phyloP scores from a whole-genome alignment of 177 flowering plant species.

The Telopea speciosissima region DNA sequence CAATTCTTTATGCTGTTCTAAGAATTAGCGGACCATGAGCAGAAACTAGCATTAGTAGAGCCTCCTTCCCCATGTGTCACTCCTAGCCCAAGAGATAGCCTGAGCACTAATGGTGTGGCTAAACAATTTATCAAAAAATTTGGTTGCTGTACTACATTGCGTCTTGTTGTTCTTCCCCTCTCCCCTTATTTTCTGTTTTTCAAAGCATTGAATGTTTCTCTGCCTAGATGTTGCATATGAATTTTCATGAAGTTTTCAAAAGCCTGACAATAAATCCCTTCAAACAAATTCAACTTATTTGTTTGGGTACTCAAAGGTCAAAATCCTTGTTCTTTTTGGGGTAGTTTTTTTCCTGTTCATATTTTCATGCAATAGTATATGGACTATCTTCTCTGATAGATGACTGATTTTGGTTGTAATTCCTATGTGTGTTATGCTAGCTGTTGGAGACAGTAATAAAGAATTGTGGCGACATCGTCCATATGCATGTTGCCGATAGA shows the following conservation, averaged over 20 bases:
- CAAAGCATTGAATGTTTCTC: not conserved
- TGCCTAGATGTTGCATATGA: not conserved
- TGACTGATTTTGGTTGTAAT: slow-evolving; percentile 1
- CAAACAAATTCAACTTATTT: not conserved
- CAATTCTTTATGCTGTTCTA: too few relatives aligned
- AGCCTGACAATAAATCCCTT: not conserved
- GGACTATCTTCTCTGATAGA: not conserved
- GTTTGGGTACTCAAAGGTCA: not conserved
- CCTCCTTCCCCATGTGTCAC: too few relatives aligned
- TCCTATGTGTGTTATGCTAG: slow-evolving; percentile 29
- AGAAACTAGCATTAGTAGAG: too few relatives aligned
- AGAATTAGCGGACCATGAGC: too few relatives aligned
- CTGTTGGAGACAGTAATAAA: slow-evolving; percentile 85
- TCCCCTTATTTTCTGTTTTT: not conserved
- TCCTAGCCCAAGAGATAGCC: too few relatives aligned
- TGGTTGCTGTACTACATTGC: too few relatives aligned
- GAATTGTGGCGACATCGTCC: slow-evolving; percentile 95
- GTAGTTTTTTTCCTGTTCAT: not conserved
- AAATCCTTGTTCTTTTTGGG: not conserved
- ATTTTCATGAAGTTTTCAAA: not conserved
- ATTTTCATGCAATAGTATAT: not conserved
- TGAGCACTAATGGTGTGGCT: not conserved
- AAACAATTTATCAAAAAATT: too few relatives aligned
- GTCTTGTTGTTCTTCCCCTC: not conserved
- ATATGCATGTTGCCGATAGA: slow-evolving; percentile 95